phyloP scores from a whole-genome alignment of 2,329 filamentous ascomycete genomes.

The Calonectria honghensis region DNA sequence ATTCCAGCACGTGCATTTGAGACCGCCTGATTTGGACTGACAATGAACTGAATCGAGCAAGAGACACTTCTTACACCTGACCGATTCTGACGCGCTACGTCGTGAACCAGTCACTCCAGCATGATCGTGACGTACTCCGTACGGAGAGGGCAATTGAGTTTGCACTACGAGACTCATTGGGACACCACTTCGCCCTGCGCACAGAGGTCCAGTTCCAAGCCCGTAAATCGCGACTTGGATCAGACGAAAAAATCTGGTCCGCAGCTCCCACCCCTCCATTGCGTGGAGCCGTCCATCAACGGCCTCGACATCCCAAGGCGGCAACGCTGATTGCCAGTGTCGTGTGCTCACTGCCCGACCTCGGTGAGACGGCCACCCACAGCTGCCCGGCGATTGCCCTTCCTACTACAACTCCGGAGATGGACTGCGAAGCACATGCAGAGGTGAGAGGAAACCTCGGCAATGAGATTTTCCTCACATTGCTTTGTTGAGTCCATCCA shows the following conservation, averaged over 20 bases:
- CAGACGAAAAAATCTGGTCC: constrained; percentile 17
- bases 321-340: constrained; percentile 1
- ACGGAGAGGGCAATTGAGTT: constrained; percentile 31
- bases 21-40: constrained; percentile 31
- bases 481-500: constrained; percentile 31
- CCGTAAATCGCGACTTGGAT: constrained; percentile 10
- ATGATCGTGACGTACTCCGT: constrained; percentile 2
- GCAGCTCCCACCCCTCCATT: background rate
- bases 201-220: constrained; percentile 8
- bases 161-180: constrained; percentile 29
- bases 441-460: constrained; percentile 19
- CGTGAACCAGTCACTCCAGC: constrained; percentile 25
- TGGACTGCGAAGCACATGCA: constrained; percentile 23
- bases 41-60: constrained; percentile 31
- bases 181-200: constrained; percentile 13
- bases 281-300: constrained; percentile 30
- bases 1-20: constrained; percentile 45
- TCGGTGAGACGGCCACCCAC: constrained; percentile 37
- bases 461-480: constrained; percentile 7
- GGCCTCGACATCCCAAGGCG: constrained; percentile 21
- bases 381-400: constrained; percentile 7
- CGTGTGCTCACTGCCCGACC: constrained; percentile 38
- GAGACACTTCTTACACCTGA: constrained; percentile 35
- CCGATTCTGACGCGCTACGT: constrained; percentile 24
- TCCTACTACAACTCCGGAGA: background rate